Evolutionary conservation across 2,329 filamentous ascomycete species (phyloP), one percentile per base, ranked within the genome.

Genomic region (Pezicula neosporulosa): DNA sequence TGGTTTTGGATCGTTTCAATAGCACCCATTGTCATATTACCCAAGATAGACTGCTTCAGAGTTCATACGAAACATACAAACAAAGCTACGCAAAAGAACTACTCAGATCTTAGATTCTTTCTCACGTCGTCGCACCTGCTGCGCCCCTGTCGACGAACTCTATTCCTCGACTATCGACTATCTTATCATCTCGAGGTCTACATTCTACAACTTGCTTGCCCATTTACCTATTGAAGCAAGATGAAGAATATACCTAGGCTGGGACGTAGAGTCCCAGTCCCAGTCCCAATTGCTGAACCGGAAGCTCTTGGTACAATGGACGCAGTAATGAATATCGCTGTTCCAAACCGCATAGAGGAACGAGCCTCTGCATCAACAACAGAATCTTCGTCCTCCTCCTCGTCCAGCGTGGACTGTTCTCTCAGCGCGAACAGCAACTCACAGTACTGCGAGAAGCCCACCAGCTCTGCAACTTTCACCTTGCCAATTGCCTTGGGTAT

Each of bases 401-500:
- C 46, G 57, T 68, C 56, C n/a, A 60, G 57, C 21, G 10, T 44
- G 9, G 42, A 44, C 15, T 44, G 42, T 28, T 27, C 19, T 28
- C 42, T 44, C 8, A 12, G 18, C 19, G n/a, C 24, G 42, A 44
- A 44, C 42, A 70, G 68, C 53, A 61, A 60, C 13, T 63, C 68
- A 21, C 71, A 76, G 51, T 70, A 73, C 3, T 87, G 84, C 63
- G 80, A 87, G 60, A 87, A 85, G 64, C 77, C 83, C 0, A 71
- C 76, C 33, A 77, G 75, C 51, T 69, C 72, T 38, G 75, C 71
- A 39, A 74, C 77, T n/a, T 78, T 80, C 47, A 84, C 80, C 3
- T 60, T 91, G 41, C 80, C 86, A 6, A 86, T 94, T 56, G 77
- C 81, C 38, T 71, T 92, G 4, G 85, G 85, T 63, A 77, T 89